Conservation (phyloP, 176 grass and related monocot genomes). For the Puccinellia tenuiflora region DNA sequence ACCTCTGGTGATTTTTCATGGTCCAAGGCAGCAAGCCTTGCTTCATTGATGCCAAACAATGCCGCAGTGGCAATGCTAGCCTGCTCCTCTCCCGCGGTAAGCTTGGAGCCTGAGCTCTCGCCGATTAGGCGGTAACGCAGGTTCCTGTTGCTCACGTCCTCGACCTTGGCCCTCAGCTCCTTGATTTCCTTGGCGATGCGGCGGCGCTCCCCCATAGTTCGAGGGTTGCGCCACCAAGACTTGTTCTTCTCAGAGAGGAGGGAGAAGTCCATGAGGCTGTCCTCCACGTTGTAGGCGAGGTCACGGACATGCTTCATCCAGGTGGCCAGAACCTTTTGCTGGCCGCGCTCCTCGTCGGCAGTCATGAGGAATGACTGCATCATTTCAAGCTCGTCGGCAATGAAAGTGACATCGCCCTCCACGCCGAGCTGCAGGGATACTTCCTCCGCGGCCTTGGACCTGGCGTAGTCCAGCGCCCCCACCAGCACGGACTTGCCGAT, state of each 20-base stretch:
- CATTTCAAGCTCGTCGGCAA: not conserved
- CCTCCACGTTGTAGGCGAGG: not conserved
- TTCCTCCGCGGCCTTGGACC: not conserved
- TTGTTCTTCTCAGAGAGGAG: not conserved
- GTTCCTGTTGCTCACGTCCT: conserved; percentile 12
- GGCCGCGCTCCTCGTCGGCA: not conserved
- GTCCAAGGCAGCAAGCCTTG: too few species aligned
- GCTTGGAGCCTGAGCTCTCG: not conserved
- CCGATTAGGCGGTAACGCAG: not conserved
- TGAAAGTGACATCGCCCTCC: not conserved
- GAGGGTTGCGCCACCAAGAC: not conserved
- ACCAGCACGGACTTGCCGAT: conserved; percentile 14
- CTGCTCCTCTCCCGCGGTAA: not conserved
- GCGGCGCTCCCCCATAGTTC: rapidly evolving
- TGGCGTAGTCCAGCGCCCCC: not conserved
- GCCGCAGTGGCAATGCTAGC: not conserved
- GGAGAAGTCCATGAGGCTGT: not conserved
- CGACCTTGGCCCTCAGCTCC: not conserved
- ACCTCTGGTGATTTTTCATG: too few species aligned
- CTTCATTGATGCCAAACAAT: not conserved
- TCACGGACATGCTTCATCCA: not conserved
- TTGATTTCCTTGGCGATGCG: not conserved
- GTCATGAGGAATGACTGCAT: not conserved
- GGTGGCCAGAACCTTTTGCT: not conserved
- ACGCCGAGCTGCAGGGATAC: not conserved